Evolutionary conservation across 495 filamentous ascomycete species (phyloP), one percentile per base, ranked within the genome.

Genomic region (Immersiella caudata): DNA sequence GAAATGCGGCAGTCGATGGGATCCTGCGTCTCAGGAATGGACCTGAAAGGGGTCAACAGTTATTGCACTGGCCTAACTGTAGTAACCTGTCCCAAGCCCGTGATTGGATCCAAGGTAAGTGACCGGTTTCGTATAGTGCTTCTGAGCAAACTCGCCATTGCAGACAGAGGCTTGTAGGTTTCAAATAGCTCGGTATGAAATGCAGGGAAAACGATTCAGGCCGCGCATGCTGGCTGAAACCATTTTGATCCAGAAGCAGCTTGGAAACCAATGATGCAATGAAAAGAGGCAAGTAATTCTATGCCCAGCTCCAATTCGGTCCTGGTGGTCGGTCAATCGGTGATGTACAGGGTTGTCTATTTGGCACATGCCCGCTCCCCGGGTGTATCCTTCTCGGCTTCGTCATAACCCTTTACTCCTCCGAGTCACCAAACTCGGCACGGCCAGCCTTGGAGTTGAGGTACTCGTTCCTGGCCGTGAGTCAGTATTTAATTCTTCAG

Each of bases 401-500:
- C 50, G 21, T 21, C 22, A 22, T 20, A 14, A 18, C 27, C 56
- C 27, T 66, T 75, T 85, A 82, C 71, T 85, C 81, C 68, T 82
- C 80, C 18, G 73, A 74, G 9, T 77, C 78, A 49, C 66, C 79
- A 66, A 88, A 80, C 75, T 86, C 82, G 62, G 86, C 81, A 67
- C 92, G 91, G 54, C 93, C 93, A 51, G 85, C 84, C 87, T 97
- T 97, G 74, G 91, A 95, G 86, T 96, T 95, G 71, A 95, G 84
- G 82, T 89, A 95, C 74, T 96, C 86, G 83, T 97, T 97, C 78
- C 93, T 96, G 71, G n/a, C 16, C n/a, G 33, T 2, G 40, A 59
- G 70, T 74, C 52, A 78, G 67, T 54, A 68, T 49, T 1, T 40
- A 22, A 27, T 71, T 63, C 50, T 54, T 55, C 22, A n/a, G 56